phyloP scores from a whole-genome alignment of 495 filamentous ascomycete species.

The Diplogelasinospora grovesii region DNA sequence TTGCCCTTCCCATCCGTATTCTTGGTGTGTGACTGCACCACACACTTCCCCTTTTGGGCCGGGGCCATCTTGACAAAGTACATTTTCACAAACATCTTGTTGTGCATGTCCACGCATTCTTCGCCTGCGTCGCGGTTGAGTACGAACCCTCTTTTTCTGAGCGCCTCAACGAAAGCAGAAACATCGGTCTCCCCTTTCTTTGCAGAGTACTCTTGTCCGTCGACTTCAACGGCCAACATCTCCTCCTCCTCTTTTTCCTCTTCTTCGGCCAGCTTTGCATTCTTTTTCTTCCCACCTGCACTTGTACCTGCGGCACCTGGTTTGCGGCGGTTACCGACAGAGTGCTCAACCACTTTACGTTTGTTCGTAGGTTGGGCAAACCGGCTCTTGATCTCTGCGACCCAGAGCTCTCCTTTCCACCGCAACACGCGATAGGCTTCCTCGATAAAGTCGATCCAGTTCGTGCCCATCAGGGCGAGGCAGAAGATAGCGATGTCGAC shows the following conservation, averaged over 20 bases:
- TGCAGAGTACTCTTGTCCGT: constrained; percentile 42
- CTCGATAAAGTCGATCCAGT: constrained; percentile 92
- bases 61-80: constrained; percentile 74
- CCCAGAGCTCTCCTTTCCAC: constrained; percentile 92
- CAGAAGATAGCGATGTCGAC: constrained; percentile 90
- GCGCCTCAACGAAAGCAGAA: constrained; percentile 77
- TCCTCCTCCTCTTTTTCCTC: constrained; percentile 41
- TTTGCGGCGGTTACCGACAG: constrained; percentile 51
- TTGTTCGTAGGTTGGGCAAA: constrained; percentile 56
- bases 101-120: constrained; percentile 66
- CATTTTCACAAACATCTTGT: constrained; percentile 99
- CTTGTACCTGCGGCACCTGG: constrained; percentile 3
- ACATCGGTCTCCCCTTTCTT: constrained; percentile 70
- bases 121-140: constrained; percentile 49
- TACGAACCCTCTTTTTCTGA: constrained; percentile 70
- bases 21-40: constrained; percentile 19
- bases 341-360: constrained; percentile 49
- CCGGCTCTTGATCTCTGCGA: constrained; percentile 90
- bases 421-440: constrained; percentile 86
- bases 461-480: constrained; percentile 95
- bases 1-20: constrained; percentile 26
- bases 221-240: constrained; percentile 46
- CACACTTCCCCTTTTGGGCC: constrained; percentile 65
- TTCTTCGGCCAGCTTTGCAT: constrained; percentile 23
- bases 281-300: constrained; percentile 44